These are phyloP conservation scores for Linaria vulgaris DNA, from an alignment of 257 asterid species.

Conservation along the genomic window DNA sequence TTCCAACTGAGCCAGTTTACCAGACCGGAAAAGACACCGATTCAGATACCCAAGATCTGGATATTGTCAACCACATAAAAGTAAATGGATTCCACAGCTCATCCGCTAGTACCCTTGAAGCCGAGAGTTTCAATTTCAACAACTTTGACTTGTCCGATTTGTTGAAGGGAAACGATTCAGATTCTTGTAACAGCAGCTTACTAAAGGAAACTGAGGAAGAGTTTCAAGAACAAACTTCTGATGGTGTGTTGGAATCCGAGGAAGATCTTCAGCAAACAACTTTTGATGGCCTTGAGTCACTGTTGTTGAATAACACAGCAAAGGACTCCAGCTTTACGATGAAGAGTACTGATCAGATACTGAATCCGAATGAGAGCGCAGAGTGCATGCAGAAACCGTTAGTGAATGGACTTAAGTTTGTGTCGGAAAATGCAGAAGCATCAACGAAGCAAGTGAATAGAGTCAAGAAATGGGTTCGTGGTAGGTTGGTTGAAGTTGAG, in stretches of 20 bases:
- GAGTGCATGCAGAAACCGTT: slow-evolving; percentile 19
- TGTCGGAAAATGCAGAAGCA: slow-evolving; percentile 21
- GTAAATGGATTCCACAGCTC: slow-evolving; percentile 54
- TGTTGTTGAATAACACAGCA: slow-evolving; percentile 20
- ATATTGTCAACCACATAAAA: slow-evolving; percentile 22
- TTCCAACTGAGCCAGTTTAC: slow-evolving; percentile 20
- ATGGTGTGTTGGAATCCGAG: slow-evolving; percentile 33
- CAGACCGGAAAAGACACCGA: slow-evolving; percentile 21
- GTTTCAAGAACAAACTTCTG: slow-evolving; percentile 23
- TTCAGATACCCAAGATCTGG: slow-evolving; percentile 24
- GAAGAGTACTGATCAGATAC: slow-evolving; percentile 22
- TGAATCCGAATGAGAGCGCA: slow-evolving; percentile 30
- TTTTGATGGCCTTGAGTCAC: slow-evolving; percentile 30
- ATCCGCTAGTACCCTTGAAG: slow-evolving; percentile 19
- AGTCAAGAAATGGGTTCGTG: slow-evolving; percentile 80
- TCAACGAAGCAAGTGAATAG: slow-evolving; percentile 16
- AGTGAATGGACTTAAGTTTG: slow-evolving; percentile 27
- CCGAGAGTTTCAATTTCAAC: slow-evolving; percentile 28
- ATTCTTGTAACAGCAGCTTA: slow-evolving; percentile 22
- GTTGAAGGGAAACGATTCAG: slow-evolving; percentile 33
- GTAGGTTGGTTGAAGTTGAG: slow-evolving; percentile 72
- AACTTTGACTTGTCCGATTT: slow-evolving; percentile 33
- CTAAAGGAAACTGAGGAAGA: slow-evolving; percentile 34
- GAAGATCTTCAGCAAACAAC: slow-evolving; percentile 25
- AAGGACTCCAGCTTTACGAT: slow-evolving; percentile 23